phyloP scores from a whole-genome alignment of 2,329 filamentous ascomycete genomes.

The Sarocladium kiliense region DNA sequence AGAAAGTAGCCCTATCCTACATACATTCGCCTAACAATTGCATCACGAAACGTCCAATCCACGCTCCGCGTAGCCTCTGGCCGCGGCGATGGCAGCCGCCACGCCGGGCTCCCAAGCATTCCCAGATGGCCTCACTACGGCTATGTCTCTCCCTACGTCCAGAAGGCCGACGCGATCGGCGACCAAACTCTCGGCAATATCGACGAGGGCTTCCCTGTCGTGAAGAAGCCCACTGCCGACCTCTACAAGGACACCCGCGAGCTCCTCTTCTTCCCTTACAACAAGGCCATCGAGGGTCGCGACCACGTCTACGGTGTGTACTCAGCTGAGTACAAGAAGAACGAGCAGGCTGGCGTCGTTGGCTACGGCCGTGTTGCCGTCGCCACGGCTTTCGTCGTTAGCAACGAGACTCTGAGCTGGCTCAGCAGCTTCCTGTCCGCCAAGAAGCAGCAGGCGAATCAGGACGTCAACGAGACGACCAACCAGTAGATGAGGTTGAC shows the following conservation, averaged over 20 bases:
- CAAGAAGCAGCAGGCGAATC: slow-evolving; percentile 59
- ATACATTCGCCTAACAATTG: neutral
- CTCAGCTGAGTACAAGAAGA: slow-evolving; percentile 56
- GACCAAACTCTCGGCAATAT: slow-evolving; percentile 65
- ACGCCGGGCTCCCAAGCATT: neutral
- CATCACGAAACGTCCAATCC: neutral
- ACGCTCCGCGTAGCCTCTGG: too few relatives aligned
- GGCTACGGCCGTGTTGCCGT: slow-evolving; percentile 65
- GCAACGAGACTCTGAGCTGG: slow-evolving; percentile 59
- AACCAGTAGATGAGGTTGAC: slow-evolving; percentile 31
- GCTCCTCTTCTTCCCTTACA: slow-evolving; percentile 57
- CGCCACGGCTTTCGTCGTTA: slow-evolving; percentile 61
- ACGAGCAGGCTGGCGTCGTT: slow-evolving; percentile 57
- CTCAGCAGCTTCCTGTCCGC: slow-evolving; percentile 52
- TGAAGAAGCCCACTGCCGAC: slow-evolving; percentile 71
- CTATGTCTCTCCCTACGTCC: slow-evolving; percentile 79
- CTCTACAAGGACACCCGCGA: slow-evolving; percentile 60
- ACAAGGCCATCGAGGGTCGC: slow-evolving; percentile 55
- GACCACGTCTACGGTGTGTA: slow-evolving; percentile 57
- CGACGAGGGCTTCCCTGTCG: slow-evolving; percentile 64
- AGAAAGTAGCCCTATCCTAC: neutral
- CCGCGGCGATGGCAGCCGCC: neutral
- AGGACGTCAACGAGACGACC: slow-evolving; percentile 46
- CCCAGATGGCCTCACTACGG: slow-evolving; percentile 41
- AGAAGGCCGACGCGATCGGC: slow-evolving; percentile 73